phyloP scores from a whole-genome alignment of 106 monocot species.

The Dendrobium chrysotoxum region DNA sequence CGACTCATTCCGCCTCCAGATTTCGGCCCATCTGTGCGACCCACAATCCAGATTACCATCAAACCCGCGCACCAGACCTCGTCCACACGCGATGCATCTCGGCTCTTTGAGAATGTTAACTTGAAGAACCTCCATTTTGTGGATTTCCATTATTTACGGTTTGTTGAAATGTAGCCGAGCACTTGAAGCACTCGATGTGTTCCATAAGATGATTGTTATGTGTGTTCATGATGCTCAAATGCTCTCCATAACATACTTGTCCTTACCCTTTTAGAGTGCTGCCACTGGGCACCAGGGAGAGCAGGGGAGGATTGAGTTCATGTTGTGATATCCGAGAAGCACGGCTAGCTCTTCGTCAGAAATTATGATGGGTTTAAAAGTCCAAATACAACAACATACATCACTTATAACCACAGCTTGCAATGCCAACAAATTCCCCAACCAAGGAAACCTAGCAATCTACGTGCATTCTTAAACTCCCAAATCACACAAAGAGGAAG shows the following conservation, averaged over 20 bases:
- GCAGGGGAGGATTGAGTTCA: no score
- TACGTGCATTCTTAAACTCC: slow-evolving; percentile 20
- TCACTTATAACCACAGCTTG: neutral
- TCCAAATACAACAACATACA: no score
- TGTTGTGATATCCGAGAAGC: no score
- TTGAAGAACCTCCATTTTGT: slow-evolving; percentile 30
- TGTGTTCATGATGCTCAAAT: slow-evolving; percentile 16
- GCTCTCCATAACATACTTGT: slow-evolving; percentile 41
- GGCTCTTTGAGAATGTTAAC: slow-evolving; percentile 26
- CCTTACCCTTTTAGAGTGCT: slow-evolving; percentile 54
- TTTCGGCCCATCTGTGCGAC: no score
- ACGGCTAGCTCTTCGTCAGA: no score
- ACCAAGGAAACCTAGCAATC: slow-evolving; percentile 7
- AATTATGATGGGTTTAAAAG: no score
- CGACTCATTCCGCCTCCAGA: no score
- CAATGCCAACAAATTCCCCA: neutral
- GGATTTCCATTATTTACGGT: slow-evolving; percentile 56
- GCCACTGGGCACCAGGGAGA: neutral
- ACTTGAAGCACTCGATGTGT: slow-evolving; percentile 32
- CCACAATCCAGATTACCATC: no score
- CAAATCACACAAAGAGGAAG: slow-evolving; percentile 29
- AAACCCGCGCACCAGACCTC: no score
- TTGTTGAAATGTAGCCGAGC: slow-evolving; percentile 23
- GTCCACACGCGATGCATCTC: slow-evolving; percentile 15
- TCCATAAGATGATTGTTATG: slow-evolving; percentile 34